Percentiles rank a stretch among this genome's conserved stretches.
These are phyloP conservation scores for Aspergillus neotritici DNA, from an alignment of 2,329 filamentous ascomycete genomes.

Conservation along the genomic window DNA sequence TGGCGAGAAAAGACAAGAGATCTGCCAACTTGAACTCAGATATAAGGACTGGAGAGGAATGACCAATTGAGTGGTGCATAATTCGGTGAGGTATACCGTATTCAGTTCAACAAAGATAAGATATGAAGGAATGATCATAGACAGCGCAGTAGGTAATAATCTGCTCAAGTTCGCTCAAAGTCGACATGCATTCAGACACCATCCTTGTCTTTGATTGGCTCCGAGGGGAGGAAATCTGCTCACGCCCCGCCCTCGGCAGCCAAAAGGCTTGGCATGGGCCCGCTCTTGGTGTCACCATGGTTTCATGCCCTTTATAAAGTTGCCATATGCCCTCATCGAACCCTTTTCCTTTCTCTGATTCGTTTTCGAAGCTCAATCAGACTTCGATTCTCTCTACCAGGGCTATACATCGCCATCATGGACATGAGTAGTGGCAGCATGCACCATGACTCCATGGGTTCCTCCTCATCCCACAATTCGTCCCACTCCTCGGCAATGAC, in stretches of 20 bases:
- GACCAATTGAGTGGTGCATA: no score
- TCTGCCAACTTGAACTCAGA: background rate
- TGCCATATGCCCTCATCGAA: no score
- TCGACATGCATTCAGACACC: constrained; percentile 1
- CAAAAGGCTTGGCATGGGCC: background rate
- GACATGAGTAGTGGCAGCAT: constrained; percentile 15
- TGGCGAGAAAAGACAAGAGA: background rate
- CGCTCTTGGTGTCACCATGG: no score
- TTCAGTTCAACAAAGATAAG: no score
- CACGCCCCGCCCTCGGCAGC: constrained; percentile 7
- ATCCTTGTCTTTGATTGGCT: constrained; percentile 4
- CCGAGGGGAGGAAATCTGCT: constrained; percentile 12
- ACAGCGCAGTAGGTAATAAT: constrained; percentile 6
- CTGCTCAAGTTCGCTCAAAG: constrained; percentile 4
- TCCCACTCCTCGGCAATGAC: constrained; percentile 11
- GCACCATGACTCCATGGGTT: constrained; percentile 12
- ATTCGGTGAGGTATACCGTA: no score
- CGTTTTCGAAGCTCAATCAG: no score
- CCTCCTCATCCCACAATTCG: constrained; percentile 11
- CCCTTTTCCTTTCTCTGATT: no score
- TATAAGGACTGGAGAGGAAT: no score
- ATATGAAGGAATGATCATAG: background rate
- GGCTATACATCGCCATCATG: constrained; percentile 4
- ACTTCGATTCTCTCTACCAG: background rate
- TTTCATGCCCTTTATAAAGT: no score